phyloP scores from a whole-genome alignment of 805 yeast species.

The Zygosaccharomyces siamensis region DNA sequence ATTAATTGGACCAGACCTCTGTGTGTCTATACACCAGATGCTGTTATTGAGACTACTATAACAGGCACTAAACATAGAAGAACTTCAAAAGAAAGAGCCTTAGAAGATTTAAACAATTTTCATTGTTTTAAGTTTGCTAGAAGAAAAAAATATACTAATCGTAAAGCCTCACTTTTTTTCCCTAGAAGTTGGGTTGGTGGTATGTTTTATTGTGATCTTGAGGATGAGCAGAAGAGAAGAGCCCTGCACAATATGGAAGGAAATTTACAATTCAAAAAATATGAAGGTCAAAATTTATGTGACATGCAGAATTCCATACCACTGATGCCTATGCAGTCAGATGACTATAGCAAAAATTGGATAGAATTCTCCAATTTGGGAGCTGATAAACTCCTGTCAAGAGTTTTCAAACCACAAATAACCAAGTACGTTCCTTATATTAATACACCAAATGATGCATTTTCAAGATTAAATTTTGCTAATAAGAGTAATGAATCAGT shows the following conservation, averaged over 20 bases:
- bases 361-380: conserved; percentile 32
- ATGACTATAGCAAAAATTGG: conserved; percentile 47
- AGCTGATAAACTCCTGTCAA: conserved; percentile 12
- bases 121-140: conserved; percentile 58
- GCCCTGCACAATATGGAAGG: conserved; percentile 19
- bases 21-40: conserved; percentile 33
- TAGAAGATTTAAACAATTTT: conserved; percentile 21
- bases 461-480: conserved; percentile 33
- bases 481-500: neutral
- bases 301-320: conserved; percentile 39
- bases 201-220: conserved; percentile 47
- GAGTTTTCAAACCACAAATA: conserved; percentile 15
- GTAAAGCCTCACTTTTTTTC: conserved; percentile 43
- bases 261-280: conserved; percentile 6
- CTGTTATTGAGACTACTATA: neutral
- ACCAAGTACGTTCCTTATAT: conserved; percentile 54
- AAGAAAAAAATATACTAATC: conserved; percentile 46
- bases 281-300: conserved; percentile 28
- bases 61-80: neutral
- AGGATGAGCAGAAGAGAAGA: conserved; percentile 27
- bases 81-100: conserved; percentile 12
- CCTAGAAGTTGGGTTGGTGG: conserved; percentile 65
- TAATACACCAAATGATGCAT: conserved; percentile 43
- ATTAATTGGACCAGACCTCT: conserved; percentile 48
- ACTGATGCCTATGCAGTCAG: conserved; percentile 55